A percentile compares a stretch with the other conserved stretches of the same genome.
These are phyloP conservation scores for Pseudomassariella vexata DNA, from an alignment of 2,329 filamentous ascomycete genomes.

Conservation along the genomic window DNA sequence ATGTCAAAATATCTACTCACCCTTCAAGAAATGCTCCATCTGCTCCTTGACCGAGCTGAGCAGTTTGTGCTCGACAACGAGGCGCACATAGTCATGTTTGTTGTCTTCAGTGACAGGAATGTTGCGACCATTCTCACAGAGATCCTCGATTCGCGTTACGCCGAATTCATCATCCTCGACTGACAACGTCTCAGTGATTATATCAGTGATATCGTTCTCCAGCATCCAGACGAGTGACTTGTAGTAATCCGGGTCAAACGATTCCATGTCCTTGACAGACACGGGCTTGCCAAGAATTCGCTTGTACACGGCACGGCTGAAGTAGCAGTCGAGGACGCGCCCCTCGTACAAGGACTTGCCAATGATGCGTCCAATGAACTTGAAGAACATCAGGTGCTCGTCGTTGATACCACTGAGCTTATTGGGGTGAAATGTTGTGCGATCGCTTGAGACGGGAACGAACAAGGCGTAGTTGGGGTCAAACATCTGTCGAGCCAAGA, in stretches of 20 bases:
- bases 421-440: constrained; percentile 98
- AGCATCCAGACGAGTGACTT: constrained; percentile 98
- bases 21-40: constrained; percentile 86
- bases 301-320: constrained; percentile 98
- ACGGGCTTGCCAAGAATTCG: constrained; percentile 91
- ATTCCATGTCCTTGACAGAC: constrained; percentile 99
- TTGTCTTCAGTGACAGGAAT: constrained; percentile 95
- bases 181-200: constrained; percentile 94
- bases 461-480: constrained; percentile 96
- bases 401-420: constrained; percentile 89
- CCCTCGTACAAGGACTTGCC: constrained; percentile 97
- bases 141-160: constrained; percentile 78
- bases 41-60: constrained; percentile 90
- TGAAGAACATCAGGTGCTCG: constrained; percentile 97
- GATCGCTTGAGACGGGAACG: constrained; percentile 91
- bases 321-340: constrained; percentile 94
- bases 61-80: constrained; percentile 90
- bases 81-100: constrained; percentile 94
- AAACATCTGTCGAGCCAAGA: constrained; percentile 96
- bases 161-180: constrained; percentile 93
- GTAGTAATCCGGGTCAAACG: constrained; percentile 96
- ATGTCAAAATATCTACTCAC: constrained; percentile 34
- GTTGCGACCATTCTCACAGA: constrained; percentile 82
- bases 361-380: constrained; percentile 97
- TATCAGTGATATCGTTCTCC: constrained; percentile 96